Evolutionary conservation across 257 asterid species (phyloP).

Genomic region (Apocynum venetum): DNA sequence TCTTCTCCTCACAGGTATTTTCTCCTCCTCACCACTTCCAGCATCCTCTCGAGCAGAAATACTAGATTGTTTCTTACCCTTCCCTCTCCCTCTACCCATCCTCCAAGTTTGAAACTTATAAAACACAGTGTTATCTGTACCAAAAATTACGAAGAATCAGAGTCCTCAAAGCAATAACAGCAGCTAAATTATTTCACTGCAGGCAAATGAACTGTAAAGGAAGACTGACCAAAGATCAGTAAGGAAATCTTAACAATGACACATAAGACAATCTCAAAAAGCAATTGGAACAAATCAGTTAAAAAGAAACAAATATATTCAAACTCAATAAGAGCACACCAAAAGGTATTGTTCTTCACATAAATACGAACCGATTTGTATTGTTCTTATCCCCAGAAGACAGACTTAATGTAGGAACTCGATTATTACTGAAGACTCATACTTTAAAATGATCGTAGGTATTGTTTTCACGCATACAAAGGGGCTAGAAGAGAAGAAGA

Average conservation of each 20-base stretch:
- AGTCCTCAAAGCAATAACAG: neutral
- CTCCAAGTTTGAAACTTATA: slow-evolving; percentile 20
- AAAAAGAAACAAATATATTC: neutral
- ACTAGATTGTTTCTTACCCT: slow-evolving; percentile 57
- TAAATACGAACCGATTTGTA: slow-evolving; percentile 12
- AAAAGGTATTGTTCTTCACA: slow-evolving; percentile 1
- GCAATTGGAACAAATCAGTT: neutral
- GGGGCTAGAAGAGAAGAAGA: neutral
- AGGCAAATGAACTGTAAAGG: neutral
- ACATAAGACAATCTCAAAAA: neutral
- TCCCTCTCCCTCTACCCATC: slow-evolving; percentile 85
- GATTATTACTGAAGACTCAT: neutral
- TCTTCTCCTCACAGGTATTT: slow-evolving; percentile 52
- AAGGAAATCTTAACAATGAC: neutral
- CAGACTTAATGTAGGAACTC: slow-evolving; percentile 8
- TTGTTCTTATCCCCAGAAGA: slow-evolving; percentile 15
- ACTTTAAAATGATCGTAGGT: slow-evolving; percentile 3
- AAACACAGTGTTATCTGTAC: slow-evolving; percentile 35
- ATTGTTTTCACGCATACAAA: neutral
- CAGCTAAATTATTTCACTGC: neutral
- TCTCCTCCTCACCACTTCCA: slow-evolving; percentile 75
- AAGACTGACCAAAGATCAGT: neutral
- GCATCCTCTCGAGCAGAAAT: slow-evolving; percentile 39
- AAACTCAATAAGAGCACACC: slow-evolving; percentile 7
- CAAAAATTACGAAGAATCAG: slow-evolving; percentile 1